Conservation (phyloP, 2,329 filamentous ascomycete species). For the Sarocladium strictum region DNA sequence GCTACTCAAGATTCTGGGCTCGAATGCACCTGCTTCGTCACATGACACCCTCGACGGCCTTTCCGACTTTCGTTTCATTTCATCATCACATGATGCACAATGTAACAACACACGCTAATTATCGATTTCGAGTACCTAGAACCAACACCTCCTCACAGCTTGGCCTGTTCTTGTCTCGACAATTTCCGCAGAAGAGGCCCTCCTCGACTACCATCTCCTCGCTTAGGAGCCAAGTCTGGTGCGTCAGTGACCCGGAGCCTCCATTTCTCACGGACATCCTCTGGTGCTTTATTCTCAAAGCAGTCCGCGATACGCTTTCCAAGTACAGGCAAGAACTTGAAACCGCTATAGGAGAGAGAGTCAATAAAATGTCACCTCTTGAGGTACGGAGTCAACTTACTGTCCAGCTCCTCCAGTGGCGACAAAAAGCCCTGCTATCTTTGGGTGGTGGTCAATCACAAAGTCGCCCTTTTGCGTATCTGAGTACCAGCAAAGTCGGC, state of each 20-base stretch:
- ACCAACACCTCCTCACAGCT: too few relatives aligned
- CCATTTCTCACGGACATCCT: constrained; percentile 24
- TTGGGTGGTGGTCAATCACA: constrained; percentile 39
- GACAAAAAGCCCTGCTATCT: constrained; percentile 35
- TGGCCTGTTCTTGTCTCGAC: constrained; percentile 20
- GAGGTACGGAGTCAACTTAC: constrained; percentile 13
- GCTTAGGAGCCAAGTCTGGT: constrained; percentile 20
- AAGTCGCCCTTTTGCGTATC: constrained; percentile 61
- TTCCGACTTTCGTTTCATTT: too few relatives aligned
- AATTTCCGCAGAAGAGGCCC: constrained; percentile 22
- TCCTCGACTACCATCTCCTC: constrained; percentile 23
- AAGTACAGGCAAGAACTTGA: constrained; percentile 21
- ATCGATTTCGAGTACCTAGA: too few relatives aligned
- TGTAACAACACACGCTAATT: too few relatives aligned
- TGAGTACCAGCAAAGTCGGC: constrained; percentile 58
- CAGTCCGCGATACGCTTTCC: constrained; percentile 24
- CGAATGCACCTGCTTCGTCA: too few relatives aligned
- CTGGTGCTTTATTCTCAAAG: constrained; percentile 23
- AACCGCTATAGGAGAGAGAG: constrained; percentile 14
- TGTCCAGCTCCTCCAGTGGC: constrained; percentile 42
- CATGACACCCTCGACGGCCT: too few relatives aligned
- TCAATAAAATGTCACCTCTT: background rate
- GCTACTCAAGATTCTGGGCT: too few relatives aligned
- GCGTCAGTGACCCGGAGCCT: constrained; percentile 15
- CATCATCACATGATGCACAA: too few relatives aligned